A percentile compares a stretch with the other conserved stretches of the same genome.
phyloP scores from a whole-genome alignment of 73 alveolate genomes.

The Tetrahymena malaccensis region DNA sequence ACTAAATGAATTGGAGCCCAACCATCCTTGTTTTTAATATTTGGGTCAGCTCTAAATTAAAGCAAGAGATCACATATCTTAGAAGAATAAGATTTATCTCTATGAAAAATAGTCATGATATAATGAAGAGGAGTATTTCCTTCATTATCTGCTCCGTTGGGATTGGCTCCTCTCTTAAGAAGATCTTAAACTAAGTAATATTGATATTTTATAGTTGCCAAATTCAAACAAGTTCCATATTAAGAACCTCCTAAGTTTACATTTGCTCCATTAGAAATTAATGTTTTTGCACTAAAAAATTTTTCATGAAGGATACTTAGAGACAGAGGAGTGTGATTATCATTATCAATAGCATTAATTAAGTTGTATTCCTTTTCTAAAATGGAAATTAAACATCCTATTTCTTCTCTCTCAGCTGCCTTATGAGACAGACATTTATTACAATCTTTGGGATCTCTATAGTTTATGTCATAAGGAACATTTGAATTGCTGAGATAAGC shows the following conservation, averaged over 20 bases:
- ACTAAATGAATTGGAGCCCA: constrained; percentile 63
- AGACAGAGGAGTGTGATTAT: not conserved
- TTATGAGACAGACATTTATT: not conserved
- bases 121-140: constrained; percentile 59
- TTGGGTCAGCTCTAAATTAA: constrained; percentile 37
- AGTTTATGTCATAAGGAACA: not conserved
- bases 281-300: not conserved
- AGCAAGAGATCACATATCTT: constrained; percentile 11
- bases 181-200: not conserved
- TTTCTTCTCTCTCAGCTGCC: not conserved
- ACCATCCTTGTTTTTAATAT: constrained; percentile 36
- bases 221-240: not conserved
- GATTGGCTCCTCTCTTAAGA: not conserved
- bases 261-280: not conserved
- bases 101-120: constrained; percentile 47
- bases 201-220: not conserved
- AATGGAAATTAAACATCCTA: not conserved
- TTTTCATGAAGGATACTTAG: not conserved
- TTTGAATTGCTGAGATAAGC: not conserved
- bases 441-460: not conserved
- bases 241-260: not conserved
- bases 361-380: not conserved
- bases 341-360: not conserved
- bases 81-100: not conserved
- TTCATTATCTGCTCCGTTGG: constrained; percentile 38